phyloP scores from a whole-genome alignment of 768 basidiomycete species.

The Suillus discolor region DNA sequence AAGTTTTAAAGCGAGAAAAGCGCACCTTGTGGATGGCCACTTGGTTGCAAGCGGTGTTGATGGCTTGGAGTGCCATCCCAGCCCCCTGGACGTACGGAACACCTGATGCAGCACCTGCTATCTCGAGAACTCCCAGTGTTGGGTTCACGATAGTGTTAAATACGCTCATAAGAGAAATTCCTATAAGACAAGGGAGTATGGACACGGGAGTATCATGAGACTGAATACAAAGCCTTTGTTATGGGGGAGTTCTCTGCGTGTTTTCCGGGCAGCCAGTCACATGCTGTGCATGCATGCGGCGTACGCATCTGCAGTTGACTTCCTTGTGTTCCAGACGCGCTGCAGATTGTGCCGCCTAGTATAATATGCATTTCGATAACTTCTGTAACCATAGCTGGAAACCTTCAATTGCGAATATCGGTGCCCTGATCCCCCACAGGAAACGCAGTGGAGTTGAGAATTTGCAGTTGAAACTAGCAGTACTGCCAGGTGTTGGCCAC shows the following conservation, averaged over 20 bases:
- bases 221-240: not conserved
- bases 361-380: not conserved
- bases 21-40: constrained; percentile 52
- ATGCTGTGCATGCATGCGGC: not conserved
- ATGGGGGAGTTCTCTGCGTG: not conserved
- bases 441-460: too few species aligned
- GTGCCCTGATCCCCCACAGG: too few species aligned
- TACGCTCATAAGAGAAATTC: not conserved
- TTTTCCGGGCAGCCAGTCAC: not conserved
- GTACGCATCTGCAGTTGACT: not conserved
- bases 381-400: not conserved
- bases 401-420: too few species aligned
- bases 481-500: too few species aligned
- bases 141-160: constrained; percentile 15
- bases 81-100: constrained; percentile 49
- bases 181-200: not conserved
- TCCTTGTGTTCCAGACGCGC: not conserved
- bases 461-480: too few species aligned
- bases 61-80: constrained; percentile 45
- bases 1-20: not conserved
- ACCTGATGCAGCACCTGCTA: constrained; percentile 47
- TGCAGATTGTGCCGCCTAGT: not conserved
- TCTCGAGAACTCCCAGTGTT: constrained; percentile 35
- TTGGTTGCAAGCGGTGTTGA: constrained; percentile 47
- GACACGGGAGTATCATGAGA: not conserved